Conservation (phyloP, 768 basidiomycete species). For the Auricularia auricula-judae region DNA sequence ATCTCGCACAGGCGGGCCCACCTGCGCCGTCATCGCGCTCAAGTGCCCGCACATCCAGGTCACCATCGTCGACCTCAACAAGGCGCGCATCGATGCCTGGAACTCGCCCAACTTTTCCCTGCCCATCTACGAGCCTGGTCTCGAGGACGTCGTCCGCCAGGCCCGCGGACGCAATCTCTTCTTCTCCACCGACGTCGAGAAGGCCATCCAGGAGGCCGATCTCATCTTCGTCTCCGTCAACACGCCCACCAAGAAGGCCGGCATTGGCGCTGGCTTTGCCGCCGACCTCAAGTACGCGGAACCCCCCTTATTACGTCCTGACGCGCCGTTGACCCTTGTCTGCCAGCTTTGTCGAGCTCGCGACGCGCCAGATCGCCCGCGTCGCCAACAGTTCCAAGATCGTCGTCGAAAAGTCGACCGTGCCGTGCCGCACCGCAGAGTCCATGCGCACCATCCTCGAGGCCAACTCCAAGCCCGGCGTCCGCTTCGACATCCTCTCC, state of each 20-base stretch:
- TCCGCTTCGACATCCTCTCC: slow-evolving; percentile 94
- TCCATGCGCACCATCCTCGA: slow-evolving; percentile 99
- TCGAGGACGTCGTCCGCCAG: slow-evolving; percentile 79
- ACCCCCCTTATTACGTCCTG: neutral
- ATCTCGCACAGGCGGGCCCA: slow-evolving; percentile 65
- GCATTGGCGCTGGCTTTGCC: slow-evolving; percentile 95
- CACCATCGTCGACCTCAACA: slow-evolving; percentile 97
- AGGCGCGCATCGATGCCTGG: slow-evolving; percentile 92
- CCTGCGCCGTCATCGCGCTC: slow-evolving; percentile 87
- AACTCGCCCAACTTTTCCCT: slow-evolving; percentile 75
- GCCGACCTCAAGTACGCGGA: slow-evolving; percentile 88
- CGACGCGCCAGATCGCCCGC: slow-evolving; percentile 90
- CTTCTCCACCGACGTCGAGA: slow-evolving; percentile 92
- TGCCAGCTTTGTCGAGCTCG: slow-evolving; percentile 86
- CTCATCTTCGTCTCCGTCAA: slow-evolving; percentile 98
- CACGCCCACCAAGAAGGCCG: slow-evolving; percentile 97
- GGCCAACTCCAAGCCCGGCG: slow-evolving; percentile 88
- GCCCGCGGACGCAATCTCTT: slow-evolving; percentile 92
- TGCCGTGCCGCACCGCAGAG: slow-evolving; percentile 96
- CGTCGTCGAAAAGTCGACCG: slow-evolving; percentile 98
- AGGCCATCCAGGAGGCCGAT: slow-evolving; percentile 87
- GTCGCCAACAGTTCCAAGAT: slow-evolving; percentile 90
- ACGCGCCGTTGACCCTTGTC: slow-evolving; percentile 1
- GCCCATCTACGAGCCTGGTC: slow-evolving; percentile 97
- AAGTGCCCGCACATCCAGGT: slow-evolving; percentile 90